Conservation (phyloP, 225 moss, liverwort and hornwort genomes). For the Physcomitrium patens region DNA sequence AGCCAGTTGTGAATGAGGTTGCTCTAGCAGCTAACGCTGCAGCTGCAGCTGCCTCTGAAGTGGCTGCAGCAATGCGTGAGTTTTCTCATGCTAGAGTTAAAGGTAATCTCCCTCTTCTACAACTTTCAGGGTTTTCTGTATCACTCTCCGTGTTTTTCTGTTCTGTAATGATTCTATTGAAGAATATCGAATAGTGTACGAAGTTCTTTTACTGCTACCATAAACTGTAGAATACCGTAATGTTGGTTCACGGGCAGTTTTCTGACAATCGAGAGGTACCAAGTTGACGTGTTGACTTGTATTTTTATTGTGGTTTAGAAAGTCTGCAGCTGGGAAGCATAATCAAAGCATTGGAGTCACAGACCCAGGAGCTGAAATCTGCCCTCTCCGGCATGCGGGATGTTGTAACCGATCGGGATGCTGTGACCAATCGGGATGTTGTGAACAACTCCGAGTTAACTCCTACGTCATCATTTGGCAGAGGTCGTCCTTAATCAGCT, state of each 20-base stretch:
- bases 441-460: conserved; percentile 55
- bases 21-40: conserved; percentile 77
- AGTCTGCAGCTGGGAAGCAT: conserved; percentile 69
- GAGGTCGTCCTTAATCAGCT: conserved; percentile 44
- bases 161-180: neutral
- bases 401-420: conserved; percentile 42
- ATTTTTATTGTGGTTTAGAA: conserved; percentile 48
- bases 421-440: neutral
- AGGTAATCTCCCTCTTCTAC: conserved; percentile 46
- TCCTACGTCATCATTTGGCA: conserved; percentile 27
- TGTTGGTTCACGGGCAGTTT: neutral
- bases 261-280: conserved; percentile 4
- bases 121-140: neutral
- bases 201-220: neutral
- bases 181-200: neutral
- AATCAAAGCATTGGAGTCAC: conserved; percentile 78
- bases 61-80: conserved; percentile 85
- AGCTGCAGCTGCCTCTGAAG: conserved; percentile 76
- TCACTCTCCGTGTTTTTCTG: neutral
- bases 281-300: neutral
- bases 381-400: conserved; percentile 80
- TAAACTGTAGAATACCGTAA: neutral
- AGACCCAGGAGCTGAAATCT: conserved; percentile 83
- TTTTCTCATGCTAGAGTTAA: conserved; percentile 73
- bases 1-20: conserved; percentile 69